Conservation (phyloP, 805 yeast genomes). For the Hanseniaspora opuntiae region DNA sequence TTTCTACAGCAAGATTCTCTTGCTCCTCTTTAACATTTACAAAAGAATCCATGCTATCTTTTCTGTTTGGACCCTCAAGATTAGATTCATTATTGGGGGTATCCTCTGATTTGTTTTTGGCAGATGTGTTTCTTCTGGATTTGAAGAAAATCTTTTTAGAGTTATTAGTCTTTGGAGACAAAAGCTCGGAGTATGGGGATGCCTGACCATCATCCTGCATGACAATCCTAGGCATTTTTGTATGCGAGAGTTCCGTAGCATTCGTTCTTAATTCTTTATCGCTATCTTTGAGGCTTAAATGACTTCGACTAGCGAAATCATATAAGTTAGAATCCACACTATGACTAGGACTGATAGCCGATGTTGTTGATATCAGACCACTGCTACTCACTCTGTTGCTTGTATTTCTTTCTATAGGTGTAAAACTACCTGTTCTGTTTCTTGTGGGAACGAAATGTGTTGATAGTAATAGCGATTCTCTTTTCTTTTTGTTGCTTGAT, state of each 20-base stretch:
- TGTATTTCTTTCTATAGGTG: neutral
- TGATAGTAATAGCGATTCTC: constrained; percentile 19
- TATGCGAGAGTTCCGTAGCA: neutral
- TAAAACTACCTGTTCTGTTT: constrained; percentile 10
- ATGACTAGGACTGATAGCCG: neutral
- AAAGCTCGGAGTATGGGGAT: neutral
- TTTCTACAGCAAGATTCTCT: constrained; percentile 19
- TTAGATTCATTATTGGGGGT: neutral
- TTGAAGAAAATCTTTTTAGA: neutral
- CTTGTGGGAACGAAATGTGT: constrained; percentile 26
- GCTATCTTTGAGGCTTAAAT: neutral
- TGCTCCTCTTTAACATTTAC: constrained; percentile 19
- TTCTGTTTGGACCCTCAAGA: neutral
- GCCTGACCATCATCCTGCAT: neutral
- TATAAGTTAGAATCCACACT: neutral
- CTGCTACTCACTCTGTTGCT: neutral
- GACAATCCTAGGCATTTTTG: neutral
- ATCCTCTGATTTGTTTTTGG: neutral
- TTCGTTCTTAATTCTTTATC: neutral
- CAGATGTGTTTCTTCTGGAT: constrained; percentile 3
- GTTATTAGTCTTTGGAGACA: neutral
- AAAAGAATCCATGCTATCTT: constrained; percentile 15
- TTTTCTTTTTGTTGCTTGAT: neutral
- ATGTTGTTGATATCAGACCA: neutral
- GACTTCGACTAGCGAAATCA: neutral